Base-by-base conservation (phyloP, 1,284 basidiomycete genomes). In the Porodaedalea pini region DNA sequence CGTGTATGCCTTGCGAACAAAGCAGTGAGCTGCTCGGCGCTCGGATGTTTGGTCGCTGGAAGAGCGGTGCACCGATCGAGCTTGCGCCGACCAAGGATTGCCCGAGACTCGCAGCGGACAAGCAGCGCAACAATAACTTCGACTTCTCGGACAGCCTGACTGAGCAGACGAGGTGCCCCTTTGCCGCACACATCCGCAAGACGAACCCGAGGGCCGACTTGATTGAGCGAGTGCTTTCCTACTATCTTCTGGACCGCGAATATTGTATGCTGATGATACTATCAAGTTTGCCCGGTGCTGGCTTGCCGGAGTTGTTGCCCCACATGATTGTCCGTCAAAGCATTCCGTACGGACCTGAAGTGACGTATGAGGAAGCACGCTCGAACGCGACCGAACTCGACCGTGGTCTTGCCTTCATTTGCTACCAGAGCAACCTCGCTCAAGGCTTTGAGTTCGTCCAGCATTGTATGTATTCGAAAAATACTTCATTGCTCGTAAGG, bases 21-120 rank as follows among this genome's bases (percentile, higher is more conserved):
- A 77, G 76, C 4, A 75, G 72, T 23, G 79, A 78, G 31, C 69
- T 80, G 7, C 69, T 80, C 7, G 81, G 80, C 19, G 81, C 82
- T 1, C 71, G 81, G 25, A 66, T 82, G 44, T 67, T 83, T 15
- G 82, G 82, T 2, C 72, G 82, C 4, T 83, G 82, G 82, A 82
- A 81, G 75, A 82, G 79, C 57, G 81, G 80, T 76, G 74, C 78
- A 15, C 78, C 78, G 2, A 66, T 78, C 31, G 75, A 77, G 47
- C 63, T 79, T 10, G 61, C 72, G 0, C 78, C 78, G 0, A 66
- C 72, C 58, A 49, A 66, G 7, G 78, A 79, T 58, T 70, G 79
- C 54, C 71, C 71, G 1, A 64, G 51, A 0, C 64, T 79, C n/a
- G 75, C 66, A 4, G 61, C 63, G 0, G 73, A 80, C 63, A 64